These are phyloP conservation scores for Apiospora koreana DNA, from an alignment of 2,329 filamentous ascomycete species.

Conservation along the genomic window DNA sequence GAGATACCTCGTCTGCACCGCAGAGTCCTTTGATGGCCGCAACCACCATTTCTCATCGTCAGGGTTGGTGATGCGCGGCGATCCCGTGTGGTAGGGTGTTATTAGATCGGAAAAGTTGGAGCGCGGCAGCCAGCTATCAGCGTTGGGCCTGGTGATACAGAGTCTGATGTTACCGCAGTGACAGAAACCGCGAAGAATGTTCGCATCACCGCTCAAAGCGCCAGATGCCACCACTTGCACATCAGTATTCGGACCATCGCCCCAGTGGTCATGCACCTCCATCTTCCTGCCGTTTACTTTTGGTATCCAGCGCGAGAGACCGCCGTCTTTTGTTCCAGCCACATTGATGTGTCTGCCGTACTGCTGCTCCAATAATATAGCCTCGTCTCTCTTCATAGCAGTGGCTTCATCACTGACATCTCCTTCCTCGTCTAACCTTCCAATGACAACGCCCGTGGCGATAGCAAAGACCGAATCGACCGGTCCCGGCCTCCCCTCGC, in stretches of 20 bases:
- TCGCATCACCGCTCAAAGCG: conserved; percentile 10
- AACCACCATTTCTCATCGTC: conserved; percentile 62
- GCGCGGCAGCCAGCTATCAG: conserved; percentile 41
- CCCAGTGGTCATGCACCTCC: background rate
- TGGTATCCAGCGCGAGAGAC: too few relatives aligned
- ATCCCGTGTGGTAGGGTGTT: conserved; percentile 45
- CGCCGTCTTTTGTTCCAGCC: too few relatives aligned
- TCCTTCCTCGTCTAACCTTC: too few relatives aligned
- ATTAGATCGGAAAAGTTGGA: conserved; percentile 57
- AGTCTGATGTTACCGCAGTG: conserved; percentile 59
- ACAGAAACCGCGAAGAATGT: conserved; percentile 46
- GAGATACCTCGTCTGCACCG: conserved; percentile 48
- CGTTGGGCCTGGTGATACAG: conserved; percentile 56
- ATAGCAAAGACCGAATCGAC: too few relatives aligned
- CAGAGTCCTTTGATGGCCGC: conserved; percentile 28
- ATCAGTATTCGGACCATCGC: background rate
- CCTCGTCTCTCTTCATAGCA: too few relatives aligned
- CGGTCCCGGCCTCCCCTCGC: conserved; percentile 41
- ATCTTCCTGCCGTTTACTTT: conserved; percentile 26
- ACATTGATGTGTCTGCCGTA: too few relatives aligned
- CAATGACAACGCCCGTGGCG: too few relatives aligned
- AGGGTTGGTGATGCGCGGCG: conserved; percentile 40
- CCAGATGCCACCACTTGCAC: background rate
- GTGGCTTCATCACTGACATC: too few relatives aligned
- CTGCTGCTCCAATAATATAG: too few relatives aligned